Conservation (phyloP, 2,329 filamentous ascomycete genomes). For the Pseudonectria buxi region DNA sequence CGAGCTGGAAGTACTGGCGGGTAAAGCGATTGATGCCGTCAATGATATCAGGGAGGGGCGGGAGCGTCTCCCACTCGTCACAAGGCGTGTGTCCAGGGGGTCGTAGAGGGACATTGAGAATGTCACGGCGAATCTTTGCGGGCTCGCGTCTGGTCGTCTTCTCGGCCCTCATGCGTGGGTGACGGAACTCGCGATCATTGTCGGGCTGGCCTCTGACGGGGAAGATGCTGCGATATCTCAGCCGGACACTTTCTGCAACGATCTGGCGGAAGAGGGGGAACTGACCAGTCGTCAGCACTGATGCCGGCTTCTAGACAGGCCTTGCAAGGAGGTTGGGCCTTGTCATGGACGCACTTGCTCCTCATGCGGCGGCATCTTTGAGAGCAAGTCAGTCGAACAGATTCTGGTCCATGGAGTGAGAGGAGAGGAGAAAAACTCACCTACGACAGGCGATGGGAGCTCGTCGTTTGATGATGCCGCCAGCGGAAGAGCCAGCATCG, state of each 20-base stretch:
- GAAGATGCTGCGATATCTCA: conserved; percentile 35
- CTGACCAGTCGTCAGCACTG: conserved; percentile 43
- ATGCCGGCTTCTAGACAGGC: conserved; percentile 45
- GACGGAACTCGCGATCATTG: conserved; percentile 48
- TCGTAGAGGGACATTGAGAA: conserved; percentile 23
- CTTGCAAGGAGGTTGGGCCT: conserved; percentile 42
- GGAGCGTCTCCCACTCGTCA: conserved; percentile 45
- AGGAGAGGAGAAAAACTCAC: conserved; percentile 25
- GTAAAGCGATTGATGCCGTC: conserved; percentile 49
- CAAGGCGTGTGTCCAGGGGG: conserved; percentile 8
- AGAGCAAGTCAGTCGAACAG: conserved; percentile 2
- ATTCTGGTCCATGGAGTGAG: not conserved
- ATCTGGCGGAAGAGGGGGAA: conserved; percentile 1
- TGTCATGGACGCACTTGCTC: conserved; percentile 49
- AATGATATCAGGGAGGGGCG: conserved; percentile 42
- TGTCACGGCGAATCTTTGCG: conserved; percentile 29
- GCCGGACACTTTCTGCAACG: not conserved
- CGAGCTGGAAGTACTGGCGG: conserved; percentile 51
- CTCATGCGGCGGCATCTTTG: conserved; percentile 48
- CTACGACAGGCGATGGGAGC: conserved; percentile 48
- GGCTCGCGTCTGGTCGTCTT: conserved; percentile 36
- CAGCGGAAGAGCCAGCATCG: conserved; percentile 4
- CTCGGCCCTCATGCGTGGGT: conserved; percentile 45
- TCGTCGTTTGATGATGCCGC: conserved; percentile 37
- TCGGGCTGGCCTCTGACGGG: conserved; percentile 47